A percentile compares a stretch with the other conserved stretches of the same genome.
These are phyloP conservation scores for Lupinus albus DNA, from an alignment of 306 rosid genomes.

Conservation along the genomic window DNA sequence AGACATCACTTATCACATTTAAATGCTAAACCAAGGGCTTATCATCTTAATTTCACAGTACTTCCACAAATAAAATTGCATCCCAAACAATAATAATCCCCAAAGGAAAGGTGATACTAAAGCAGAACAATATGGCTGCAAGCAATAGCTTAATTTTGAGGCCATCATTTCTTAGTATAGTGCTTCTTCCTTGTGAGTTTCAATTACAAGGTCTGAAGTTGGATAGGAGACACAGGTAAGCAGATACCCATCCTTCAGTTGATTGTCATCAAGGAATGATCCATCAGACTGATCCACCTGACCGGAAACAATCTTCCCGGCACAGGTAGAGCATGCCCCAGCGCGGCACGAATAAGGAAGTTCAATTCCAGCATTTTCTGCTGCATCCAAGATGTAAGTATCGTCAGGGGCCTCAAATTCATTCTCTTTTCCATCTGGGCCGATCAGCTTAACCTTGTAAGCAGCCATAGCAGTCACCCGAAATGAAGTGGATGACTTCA, in stretches of 20 bases:
- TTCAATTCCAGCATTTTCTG: constrained; percentile 75
- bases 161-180: constrained; percentile 53
- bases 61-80: constrained; percentile 40
- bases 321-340: constrained; percentile 85
- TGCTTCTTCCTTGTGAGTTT: constrained; percentile 79
- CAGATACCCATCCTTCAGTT: constrained; percentile 58
- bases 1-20: not conserved
- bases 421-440: constrained; percentile 60
- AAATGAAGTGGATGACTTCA: constrained; percentile 58
- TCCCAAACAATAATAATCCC: constrained; percentile 33
- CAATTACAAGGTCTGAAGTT: constrained; percentile 70
- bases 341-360: constrained; percentile 90
- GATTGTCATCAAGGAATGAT: constrained; percentile 73
- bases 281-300: constrained; percentile 79
- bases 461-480: constrained; percentile 64
- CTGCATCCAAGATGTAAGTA: constrained; percentile 71
- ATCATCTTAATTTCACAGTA: constrained; percentile 23
- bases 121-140: constrained; percentile 29
- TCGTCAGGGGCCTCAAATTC: constrained; percentile 82
- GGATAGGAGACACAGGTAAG: constrained; percentile 76
- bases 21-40: constrained; percentile 17
- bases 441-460: constrained; percentile 74
- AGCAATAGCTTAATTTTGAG: constrained; percentile 11
- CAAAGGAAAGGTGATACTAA: constrained; percentile 10
- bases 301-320: constrained; percentile 65